Percentiles rank a stretch among this genome's conserved stretches.
These are phyloP conservation scores for Geotrichum carabidarum DNA, from an alignment of 1,139 yeast species.

Conservation along the genomic window DNA sequence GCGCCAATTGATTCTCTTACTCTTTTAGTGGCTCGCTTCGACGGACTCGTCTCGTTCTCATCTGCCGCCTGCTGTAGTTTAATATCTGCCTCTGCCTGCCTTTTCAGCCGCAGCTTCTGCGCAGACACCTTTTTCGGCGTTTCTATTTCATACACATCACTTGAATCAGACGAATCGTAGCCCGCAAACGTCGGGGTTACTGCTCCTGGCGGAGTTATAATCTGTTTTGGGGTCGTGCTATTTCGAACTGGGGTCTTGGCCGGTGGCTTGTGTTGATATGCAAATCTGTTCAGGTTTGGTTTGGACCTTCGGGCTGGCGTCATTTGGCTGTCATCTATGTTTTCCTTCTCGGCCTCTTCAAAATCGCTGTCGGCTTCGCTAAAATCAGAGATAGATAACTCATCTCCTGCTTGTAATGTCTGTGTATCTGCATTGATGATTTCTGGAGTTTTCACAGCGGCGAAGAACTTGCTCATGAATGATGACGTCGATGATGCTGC, in stretches of 20 bases:
- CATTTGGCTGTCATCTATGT: neutral
- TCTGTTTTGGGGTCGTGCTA: too few relatives aligned
- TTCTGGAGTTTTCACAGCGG: neutral
- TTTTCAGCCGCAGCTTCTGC: neutral
- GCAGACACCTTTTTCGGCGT: conserved; percentile 7
- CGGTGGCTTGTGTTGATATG: neutral
- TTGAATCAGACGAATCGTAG: neutral
- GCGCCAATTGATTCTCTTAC: conserved; percentile 4
- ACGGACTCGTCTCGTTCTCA: conserved; percentile 15
- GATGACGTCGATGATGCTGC: neutral
- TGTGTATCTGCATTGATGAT: neutral
- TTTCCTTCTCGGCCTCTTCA: conserved; percentile 1
- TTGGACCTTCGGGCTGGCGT: neutral
- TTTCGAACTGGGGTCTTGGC: too few relatives aligned
- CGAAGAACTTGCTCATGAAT: conserved; percentile 14
- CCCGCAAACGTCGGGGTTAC: neutral
- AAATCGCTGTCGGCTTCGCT: neutral
- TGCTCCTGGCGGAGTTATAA: too few relatives aligned
- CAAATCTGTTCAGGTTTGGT: neutral
- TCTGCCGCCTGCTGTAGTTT: neutral
- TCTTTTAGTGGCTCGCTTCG: conserved; percentile 27
- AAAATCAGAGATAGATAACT: neutral
- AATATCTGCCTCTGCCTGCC: neutral
- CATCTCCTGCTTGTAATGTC: neutral
- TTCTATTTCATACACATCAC: conserved; percentile 9